These are phyloP conservation scores for Hyphopichia wangnamkhiaoensis DNA, from an alignment of 1,139 yeast species.

Conservation along the genomic window DNA sequence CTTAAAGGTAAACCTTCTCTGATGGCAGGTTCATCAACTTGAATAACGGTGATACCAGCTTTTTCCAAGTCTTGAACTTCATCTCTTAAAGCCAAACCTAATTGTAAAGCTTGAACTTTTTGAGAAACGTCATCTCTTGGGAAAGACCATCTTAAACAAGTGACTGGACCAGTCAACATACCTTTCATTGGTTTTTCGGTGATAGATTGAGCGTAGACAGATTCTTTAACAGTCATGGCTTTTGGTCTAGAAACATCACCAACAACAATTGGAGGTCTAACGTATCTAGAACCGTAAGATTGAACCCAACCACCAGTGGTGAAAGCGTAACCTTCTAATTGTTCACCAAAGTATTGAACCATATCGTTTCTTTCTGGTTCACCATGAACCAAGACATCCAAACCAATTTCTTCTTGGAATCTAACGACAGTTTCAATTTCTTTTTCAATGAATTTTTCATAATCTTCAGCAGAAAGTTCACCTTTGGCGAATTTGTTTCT, in stretches of 20 bases:
- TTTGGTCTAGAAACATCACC: slow-evolving; percentile 99
- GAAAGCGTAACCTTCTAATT: slow-evolving; percentile 96
- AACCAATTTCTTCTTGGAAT: slow-evolving; percentile 98
- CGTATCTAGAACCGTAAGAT: slow-evolving; percentile 99
- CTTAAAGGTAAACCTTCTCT: slow-evolving; percentile 99
- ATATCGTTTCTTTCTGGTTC: slow-evolving; percentile 99
- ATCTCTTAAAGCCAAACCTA: slow-evolving; percentile 96
- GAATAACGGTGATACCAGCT: slow-evolving; percentile 97
- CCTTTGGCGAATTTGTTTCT: slow-evolving; percentile 99
- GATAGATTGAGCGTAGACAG: slow-evolving; percentile 96
- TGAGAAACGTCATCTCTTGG: slow-evolving; percentile 98
- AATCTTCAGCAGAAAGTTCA: slow-evolving; percentile 88
- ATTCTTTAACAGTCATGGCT: slow-evolving; percentile 98
- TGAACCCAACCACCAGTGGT: slow-evolving; percentile 99
- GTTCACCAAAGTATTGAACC: slow-evolving; percentile 99
- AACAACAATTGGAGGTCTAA: slow-evolving; percentile 98
- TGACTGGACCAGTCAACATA: slow-evolving; percentile 99
- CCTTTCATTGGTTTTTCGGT: slow-evolving; percentile 98
- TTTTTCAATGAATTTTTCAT: slow-evolving; percentile 93
- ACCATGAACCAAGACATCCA: slow-evolving; percentile 98
- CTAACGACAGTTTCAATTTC: slow-evolving; percentile 94
- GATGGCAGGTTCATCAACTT: slow-evolving; percentile 99
- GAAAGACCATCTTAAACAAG: slow-evolving; percentile 99
- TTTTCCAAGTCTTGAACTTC: slow-evolving; percentile 97
- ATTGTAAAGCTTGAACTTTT: slow-evolving; percentile 94